A percentile compares a stretch with the other conserved stretches of the same genome.
Conservation (phyloP, 2,329 filamentous ascomycete species). For the Talaromyces verruculosus region DNA sequence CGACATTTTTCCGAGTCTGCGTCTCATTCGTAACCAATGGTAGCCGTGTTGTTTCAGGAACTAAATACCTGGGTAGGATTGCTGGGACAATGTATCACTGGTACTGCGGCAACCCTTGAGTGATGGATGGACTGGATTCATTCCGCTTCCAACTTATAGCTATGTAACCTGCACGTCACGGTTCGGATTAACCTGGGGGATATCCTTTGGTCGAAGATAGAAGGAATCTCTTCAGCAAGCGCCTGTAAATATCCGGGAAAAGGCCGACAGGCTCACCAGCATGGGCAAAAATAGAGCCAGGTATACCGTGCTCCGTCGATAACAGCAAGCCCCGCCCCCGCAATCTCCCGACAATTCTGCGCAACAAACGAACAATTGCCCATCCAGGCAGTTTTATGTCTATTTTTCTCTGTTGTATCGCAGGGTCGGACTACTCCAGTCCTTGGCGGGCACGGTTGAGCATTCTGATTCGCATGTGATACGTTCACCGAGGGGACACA, state of each 20-base stretch:
- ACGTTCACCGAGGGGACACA: not conserved
- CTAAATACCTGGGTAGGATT: constrained; percentile 1
- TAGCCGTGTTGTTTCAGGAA: not conserved
- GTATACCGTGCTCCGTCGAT: constrained; percentile 9
- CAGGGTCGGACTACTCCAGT: constrained; percentile 12
- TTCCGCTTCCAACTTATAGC: constrained; percentile 7
- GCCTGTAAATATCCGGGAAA: not conserved
- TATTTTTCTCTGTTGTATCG: constrained; percentile 12
- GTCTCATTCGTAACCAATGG: not conserved
- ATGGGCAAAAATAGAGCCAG: not conserved
- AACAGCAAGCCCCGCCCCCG: constrained; percentile 16
- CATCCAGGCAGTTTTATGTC: not conserved
- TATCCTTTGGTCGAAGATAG: not conserved
- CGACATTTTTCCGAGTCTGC: constrained; percentile 5
- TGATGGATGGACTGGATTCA: constrained; percentile 8
- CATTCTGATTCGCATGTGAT: constrained; percentile 13
- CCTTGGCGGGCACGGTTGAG: constrained; percentile 6
- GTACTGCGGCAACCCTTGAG: not conserved
- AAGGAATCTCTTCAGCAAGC: not conserved
- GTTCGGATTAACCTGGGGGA: not conserved
- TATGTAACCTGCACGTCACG: constrained; percentile 19
- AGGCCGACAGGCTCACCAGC: not conserved
- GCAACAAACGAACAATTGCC: not conserved
- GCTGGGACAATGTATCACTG: not conserved
- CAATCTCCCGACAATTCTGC: constrained; percentile 12